Base-by-base conservation (phyloP, 1,139 yeast genomes). In the Zygosaccharomyces sapae region DNA sequence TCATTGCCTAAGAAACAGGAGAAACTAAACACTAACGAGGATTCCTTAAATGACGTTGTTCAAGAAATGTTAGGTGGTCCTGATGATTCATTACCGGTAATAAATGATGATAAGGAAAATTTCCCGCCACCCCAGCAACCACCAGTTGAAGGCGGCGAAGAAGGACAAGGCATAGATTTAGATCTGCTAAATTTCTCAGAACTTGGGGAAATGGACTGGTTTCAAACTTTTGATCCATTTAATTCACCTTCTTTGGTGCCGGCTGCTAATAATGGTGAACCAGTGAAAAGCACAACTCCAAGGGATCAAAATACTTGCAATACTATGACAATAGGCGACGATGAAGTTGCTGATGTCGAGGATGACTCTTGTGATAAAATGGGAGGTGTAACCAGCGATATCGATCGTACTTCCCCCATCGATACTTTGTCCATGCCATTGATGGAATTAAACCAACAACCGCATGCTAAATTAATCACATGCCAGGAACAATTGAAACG, bases 41-140 rank as follows among this genome's bases (percentile, higher is more conserved):
- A 38, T 13, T 20, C 33, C 13, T 13, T 38, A 46, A 45, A 38
- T 25, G 46, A 31, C 66, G 68, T n/a, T 76, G 72, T 45, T 72
- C 76, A 12, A 71, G 41, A 43, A 12, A 42, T 79, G 0, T 77
- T 80, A 4, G 71, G 69, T 45, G 77, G 74, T 50, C 27, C 47
- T 40, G 33, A 27, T 22, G 25, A 34, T n/a, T 35, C 39, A 7
- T 31, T 24, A 20, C 42, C 27, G 1, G 37, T 42, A 25, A 35
- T 41, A 29, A 48, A 47, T 19, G 51, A 49, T 22, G 48, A 56
- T 43, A 55, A 57, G 48, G 55, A 57, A 45, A 56, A 55, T 36
- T 41, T 50, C 18, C 56, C 55, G 3, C 58, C 55, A 4, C 47
- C 25, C 7, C 25, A 41, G 16, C 45, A 31, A 36, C 25, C 33